Evolutionary conservation across 1,284 basidiomycete species (phyloP), one percentile per base, ranked within the genome.

Genomic region (Heterobasidion irregulare): DNA sequence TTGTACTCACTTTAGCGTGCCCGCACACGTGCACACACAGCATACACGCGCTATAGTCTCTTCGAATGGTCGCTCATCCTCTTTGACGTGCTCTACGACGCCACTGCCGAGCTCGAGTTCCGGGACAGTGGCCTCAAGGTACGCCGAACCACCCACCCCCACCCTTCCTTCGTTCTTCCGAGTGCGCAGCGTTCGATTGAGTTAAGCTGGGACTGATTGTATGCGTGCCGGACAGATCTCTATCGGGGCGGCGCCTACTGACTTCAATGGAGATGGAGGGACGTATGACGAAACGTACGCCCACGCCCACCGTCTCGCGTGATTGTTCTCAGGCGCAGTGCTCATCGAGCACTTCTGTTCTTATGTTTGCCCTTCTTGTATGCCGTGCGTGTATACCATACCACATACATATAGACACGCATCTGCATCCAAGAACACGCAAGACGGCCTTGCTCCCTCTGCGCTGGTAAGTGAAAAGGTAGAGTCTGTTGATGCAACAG

Each of bases 21-120:
- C 51, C 33, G 38, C 50, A 43, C 12, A 50, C 16, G 26, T 26
- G 26, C 26, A 26, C 26, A 26, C 19, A 56, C 15, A 92, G 92
- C 92, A 9, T 95, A 94, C 69, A 92, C 89, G 0, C 73, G 73
- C 52, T 96, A 94, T 64, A 82, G 86, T 52, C 85, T 94, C 67
- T 89, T 92, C 60, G 92, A 96, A 69, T 96, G 92, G 92, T 75
- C 75, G 2, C 79, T 95, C 51, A 92, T 95, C 48, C 65, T 89
- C 53, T 78, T 88, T 58, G 92, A 96, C 60, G 75, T 95, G 32
- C 62, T 82, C 13, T 95, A 86, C 62, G 93, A 95, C 66, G 83
- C 89, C 0, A 69, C 86, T 8, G 67, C 80, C 0, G 78, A 79
- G 53, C 68, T 75, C 16, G 91, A 94, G 61, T 81, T 94, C 56